Evolutionary conservation across 108 stramenopile genomes (phyloP).

Genomic region (Fragilaria crotonensis): DNA sequence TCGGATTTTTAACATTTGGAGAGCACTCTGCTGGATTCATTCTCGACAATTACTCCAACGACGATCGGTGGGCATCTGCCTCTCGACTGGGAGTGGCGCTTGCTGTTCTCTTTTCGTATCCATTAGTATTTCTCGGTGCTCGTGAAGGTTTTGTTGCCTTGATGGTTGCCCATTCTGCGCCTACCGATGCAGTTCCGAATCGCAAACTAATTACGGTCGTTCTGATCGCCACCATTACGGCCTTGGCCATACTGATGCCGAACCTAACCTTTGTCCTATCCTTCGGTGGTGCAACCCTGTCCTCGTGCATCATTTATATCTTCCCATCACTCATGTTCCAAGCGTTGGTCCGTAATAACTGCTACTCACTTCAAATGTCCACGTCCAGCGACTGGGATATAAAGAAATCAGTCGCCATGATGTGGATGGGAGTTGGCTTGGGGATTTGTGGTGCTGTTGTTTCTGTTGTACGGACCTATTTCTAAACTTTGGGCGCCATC

Average conservation of each 20-base stretch:
- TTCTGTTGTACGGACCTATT: slow-evolving; percentile 8
- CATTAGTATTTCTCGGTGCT: slow-evolving; percentile 77
- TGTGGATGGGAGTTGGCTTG: slow-evolving; percentile 12
- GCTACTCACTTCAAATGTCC: slow-evolving; percentile 1
- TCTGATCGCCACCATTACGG: slow-evolving; percentile 19
- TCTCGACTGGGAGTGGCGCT: slow-evolving; percentile 75
- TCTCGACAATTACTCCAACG: slow-evolving; percentile 80
- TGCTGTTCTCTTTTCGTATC: slow-evolving; percentile 87
- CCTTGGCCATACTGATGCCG: slow-evolving; percentile 33
- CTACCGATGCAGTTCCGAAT: too few relatives aligned
- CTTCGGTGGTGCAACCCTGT: slow-evolving; percentile 79
- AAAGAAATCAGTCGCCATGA: slow-evolving; percentile 10
- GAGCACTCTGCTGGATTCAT: slow-evolving; percentile 63
- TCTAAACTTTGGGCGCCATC: too few relatives aligned
- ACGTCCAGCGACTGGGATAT: slow-evolving; percentile 16
- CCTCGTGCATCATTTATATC: slow-evolving; percentile 70
- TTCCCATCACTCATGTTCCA: slow-evolving; percentile 79
- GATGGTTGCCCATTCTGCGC: slow-evolving; percentile 25
- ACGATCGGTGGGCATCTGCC: slow-evolving; percentile 60
- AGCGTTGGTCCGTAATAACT: slow-evolving; percentile 8
- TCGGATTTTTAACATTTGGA: slow-evolving; percentile 88
- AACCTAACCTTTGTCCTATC: slow-evolving; percentile 56
- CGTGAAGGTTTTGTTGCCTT: slow-evolving; percentile 68
- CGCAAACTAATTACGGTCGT: slow-evolving; percentile 24
- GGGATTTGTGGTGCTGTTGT: slow-evolving; percentile 18